These are phyloP conservation scores for Microbotryomycetes sp. DNA, from an alignment of 1,284 basidiomycete species.

Conservation along the genomic window DNA sequence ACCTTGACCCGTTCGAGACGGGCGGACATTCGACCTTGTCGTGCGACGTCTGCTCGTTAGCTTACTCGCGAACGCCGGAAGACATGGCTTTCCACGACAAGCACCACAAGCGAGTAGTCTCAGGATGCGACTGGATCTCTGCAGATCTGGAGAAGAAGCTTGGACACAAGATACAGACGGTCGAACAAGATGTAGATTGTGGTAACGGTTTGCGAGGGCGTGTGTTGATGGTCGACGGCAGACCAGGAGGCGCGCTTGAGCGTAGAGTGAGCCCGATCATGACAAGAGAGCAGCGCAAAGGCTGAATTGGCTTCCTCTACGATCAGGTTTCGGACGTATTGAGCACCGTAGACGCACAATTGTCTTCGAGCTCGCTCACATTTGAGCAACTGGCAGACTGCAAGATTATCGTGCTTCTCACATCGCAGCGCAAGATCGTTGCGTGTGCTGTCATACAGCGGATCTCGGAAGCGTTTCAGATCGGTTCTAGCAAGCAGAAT, in stretches of 20 bases:
- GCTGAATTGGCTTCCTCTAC: not conserved
- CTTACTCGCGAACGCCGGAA: slow-evolving; percentile 42
- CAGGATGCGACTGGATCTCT: slow-evolving; percentile 41
- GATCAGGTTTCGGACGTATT: slow-evolving; percentile 42
- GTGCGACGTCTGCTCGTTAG: slow-evolving; percentile 44
- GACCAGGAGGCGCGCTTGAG: slow-evolving; percentile 32
- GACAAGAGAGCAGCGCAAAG: not conserved
- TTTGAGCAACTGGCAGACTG: slow-evolving; percentile 38
- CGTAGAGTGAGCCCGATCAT: slow-evolving; percentile 15
- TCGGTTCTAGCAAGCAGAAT: slow-evolving; percentile 27
- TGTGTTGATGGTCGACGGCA: slow-evolving; percentile 38
- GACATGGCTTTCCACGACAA: slow-evolving; percentile 41
- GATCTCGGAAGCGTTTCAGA: slow-evolving; percentile 43
- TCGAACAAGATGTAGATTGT: slow-evolving; percentile 33
- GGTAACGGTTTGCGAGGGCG: slow-evolving; percentile 30
- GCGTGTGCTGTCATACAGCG: slow-evolving; percentile 43
- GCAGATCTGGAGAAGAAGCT: slow-evolving; percentile 17
- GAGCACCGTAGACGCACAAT: slow-evolving; percentile 42
- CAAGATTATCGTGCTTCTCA: slow-evolving; percentile 43
- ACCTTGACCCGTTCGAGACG: slow-evolving; percentile 29
- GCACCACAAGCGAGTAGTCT: slow-evolving; percentile 42
- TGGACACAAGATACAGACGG: slow-evolving; percentile 11
- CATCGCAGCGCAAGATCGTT: slow-evolving; percentile 41
- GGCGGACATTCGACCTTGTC: slow-evolving; percentile 24
- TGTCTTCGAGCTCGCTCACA: slow-evolving; percentile 42